These are phyloP conservation scores for Biscogniauxia sp. DNA, from an alignment of 2,329 filamentous ascomycete species.

Conservation along the genomic window DNA sequence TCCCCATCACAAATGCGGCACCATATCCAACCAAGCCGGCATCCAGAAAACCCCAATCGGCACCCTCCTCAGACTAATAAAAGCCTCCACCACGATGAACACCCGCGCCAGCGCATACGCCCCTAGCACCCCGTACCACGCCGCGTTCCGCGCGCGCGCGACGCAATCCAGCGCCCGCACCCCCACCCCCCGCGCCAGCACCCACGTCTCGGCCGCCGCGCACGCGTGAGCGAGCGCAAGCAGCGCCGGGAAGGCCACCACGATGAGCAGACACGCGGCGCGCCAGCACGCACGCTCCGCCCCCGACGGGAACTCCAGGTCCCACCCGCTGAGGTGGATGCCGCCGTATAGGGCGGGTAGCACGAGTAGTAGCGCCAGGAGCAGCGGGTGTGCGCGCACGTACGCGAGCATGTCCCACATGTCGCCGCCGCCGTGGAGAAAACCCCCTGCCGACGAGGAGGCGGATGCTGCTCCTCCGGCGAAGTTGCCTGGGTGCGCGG, in stretches of 20 bases:
- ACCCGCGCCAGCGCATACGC: background rate
- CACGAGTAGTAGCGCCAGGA: background rate
- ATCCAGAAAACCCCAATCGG: slow-evolving; percentile 1
- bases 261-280: background rate
- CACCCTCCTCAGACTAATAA: background rate
- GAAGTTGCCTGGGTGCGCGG: background rate
- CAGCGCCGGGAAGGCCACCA: background rate
- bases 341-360: background rate
- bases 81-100: background rate
- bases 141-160: background rate
- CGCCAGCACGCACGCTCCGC: background rate
- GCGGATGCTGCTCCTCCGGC: too few relatives aligned
- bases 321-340: background rate
- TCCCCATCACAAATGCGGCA: background rate
- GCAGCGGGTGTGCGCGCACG: background rate
- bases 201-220: background rate
- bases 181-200: background rate
- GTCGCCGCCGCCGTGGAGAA: background rate
- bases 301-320: background rate
- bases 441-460: too few relatives aligned
- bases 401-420: background rate
- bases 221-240: background rate
- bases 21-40: slow-evolving; percentile 1
- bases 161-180: background rate
- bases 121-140: background rate